Conservation (phyloP, 169 alveolate species). For the Plasmodium blacklocki region DNA sequence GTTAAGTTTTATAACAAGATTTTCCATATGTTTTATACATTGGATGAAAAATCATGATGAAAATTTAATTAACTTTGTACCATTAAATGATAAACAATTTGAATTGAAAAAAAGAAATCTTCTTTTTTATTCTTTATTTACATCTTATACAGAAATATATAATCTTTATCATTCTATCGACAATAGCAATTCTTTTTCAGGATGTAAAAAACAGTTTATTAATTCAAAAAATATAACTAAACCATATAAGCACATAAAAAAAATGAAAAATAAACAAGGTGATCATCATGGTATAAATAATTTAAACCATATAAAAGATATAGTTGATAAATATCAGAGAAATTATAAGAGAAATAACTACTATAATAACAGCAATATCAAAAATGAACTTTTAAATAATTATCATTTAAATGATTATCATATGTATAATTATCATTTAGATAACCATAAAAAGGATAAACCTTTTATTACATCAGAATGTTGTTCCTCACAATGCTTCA, state of each 20-base stretch:
- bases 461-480: background rate
- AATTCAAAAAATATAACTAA: no score
- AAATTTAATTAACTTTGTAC: constrained; percentile 25
- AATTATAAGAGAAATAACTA: background rate
- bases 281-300: no score
- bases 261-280: no score
- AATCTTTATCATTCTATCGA: constrained; percentile 1
- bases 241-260: no score
- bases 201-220: background rate
- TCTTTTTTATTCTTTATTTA: constrained; percentile 65
- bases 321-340: no score
- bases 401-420: constrained; percentile 17
- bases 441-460: background rate
- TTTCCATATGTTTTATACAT: constrained; percentile 74
- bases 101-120: constrained; percentile 71
- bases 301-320: no score
- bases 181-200: constrained; percentile 10
- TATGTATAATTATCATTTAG: background rate
- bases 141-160: constrained; percentile 64
- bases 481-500: background rate
- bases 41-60: constrained; percentile 75
- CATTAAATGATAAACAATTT: constrained; percentile 54
- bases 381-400: constrained; percentile 35
- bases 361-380: background rate
- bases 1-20: constrained; percentile 70